Base-by-base conservation (phyloP, 2,329 filamentous ascomycete genomes). In the Ophiocordyceps camponoti-floridani region DNA sequence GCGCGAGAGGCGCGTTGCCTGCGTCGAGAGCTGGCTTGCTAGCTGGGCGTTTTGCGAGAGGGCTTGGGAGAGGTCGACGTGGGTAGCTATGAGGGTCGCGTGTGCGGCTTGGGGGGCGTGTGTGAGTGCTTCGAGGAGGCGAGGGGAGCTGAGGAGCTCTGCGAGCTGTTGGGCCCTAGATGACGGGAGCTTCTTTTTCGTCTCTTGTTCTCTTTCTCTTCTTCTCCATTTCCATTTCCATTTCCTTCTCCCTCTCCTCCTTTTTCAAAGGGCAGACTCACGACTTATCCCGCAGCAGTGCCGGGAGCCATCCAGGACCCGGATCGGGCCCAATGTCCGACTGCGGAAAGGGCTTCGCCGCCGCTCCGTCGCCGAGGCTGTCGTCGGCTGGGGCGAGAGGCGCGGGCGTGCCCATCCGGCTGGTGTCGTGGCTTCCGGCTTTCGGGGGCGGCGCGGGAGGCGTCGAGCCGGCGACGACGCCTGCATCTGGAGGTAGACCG, bases 241-340 rank as follows among this genome's bases (percentile, higher is more conserved):
- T 16, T 13, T 37, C 35, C 10, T 11, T 19, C n/a, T 19, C 7
- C 35, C 2, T 4, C n/a, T 37, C 13, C 33, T 37, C 13, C 33
- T 37, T n/a, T n/a, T 37, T 14, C 12, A 12, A 41, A 11, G 40
- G 8, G 35, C 13, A 26, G 3, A 65, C 75, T 51, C 67, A 93
- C 86, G 84, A 79, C 66, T 91, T 93, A 55, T 91, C 83, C 55
- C 83, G 75, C 2, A 95, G 65, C 12, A 77, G 65, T 48, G 75
- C 73, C 1, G 87, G 87, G 3, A 94, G 69, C 87, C 87, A 94
- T 49, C 79, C 73, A 44, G 83, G 77, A 18, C 79, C 76, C 0
- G 75, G 75, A 51, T 80, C 77, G 3, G 68, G 63, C 38, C 69
- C 62, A 2, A 59, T 55, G 14, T 64, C 59, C 7, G 43, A 18